Base-by-base conservation (phyloP, 2,329 filamentous ascomycete species). In the Venturiaceae sp. region DNA sequence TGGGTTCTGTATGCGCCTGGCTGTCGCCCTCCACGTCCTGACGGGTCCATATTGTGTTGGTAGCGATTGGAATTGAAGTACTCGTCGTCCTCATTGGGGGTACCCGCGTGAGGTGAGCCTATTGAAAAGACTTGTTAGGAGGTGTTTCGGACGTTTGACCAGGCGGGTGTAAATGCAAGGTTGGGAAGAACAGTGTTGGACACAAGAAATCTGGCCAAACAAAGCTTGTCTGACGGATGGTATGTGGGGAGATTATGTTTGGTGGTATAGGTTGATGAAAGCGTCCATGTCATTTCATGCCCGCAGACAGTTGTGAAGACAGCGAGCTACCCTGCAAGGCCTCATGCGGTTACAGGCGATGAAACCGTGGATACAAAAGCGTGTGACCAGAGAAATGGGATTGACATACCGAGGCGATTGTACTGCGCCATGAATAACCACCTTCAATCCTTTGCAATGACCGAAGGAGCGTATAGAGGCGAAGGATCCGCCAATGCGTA, bases 1-100 rank as follows among this genome's bases (percentile, higher is more conserved):
- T 86, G 83, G 16, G 87, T 75, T 30, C 87, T 88, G 64, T 89
- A 86, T 53, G 84, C 86, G 34, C 90, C 94, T 57, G 89, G 88
- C 59, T 86, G 83, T 70, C 77, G 69, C 68, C 71, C 71, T 21
- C 50, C 50, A 36, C 57, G 28, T 80, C 66, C 65, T 55, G 70
- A 67, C 58, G 80, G 79, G 65, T 82, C 76, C 78, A 84, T 77
- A 32, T 36, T 59, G 11, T 55, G n/a, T 11, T 59, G 46, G 19
- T 59, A 59, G n/a, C 58, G 58, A 36, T 56, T 74, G 30, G 65
- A 66, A 46, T 73, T 71, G 53, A 71, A 69, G 58, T 66, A 70
- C 62, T 67, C 65, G 54, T 73, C 65, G 53, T 73, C 66, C 61
- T 76, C 74, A 60, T 78, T 75, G 63, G 66, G 68, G 56, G 71